Evolutionary conservation across 257 asterid genomes (phyloP).

Genomic region (Penstemon davidsonii): DNA sequence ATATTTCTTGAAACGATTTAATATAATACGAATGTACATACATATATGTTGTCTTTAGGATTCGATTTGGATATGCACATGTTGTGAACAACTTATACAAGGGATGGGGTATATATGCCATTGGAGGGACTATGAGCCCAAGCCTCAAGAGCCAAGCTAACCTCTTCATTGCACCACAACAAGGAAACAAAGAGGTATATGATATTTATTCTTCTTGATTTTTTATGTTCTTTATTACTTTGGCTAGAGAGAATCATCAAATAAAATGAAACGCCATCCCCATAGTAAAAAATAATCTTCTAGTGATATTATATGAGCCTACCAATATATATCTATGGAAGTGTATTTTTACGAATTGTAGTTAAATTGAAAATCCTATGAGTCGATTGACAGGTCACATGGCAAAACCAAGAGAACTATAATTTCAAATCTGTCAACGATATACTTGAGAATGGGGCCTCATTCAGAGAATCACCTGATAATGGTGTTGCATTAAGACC

Average conservation of each 20-base stretch:
- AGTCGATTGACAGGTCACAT: slow-evolving; percentile 46
- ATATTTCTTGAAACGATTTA: too few relatives aligned
- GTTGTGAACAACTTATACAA: slow-evolving; percentile 76
- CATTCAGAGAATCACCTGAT: slow-evolving; percentile 38
- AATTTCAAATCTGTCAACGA: slow-evolving; percentile 62
- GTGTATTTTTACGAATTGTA: background rate
- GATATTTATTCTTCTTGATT: background rate
- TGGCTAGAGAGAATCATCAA: background rate
- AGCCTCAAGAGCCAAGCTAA: slow-evolving; percentile 82
- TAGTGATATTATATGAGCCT: too few relatives aligned
- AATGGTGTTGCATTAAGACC: slow-evolving; percentile 46
- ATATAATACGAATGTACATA: too few relatives aligned
- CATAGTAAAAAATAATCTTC: too few relatives aligned
- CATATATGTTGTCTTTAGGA: slow-evolving; percentile 29
- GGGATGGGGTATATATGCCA: slow-evolving; percentile 86
- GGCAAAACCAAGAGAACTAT: slow-evolving; percentile 43
- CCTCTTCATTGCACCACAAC: slow-evolving; percentile 69
- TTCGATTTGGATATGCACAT: slow-evolving; percentile 85
- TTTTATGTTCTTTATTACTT: too few relatives aligned
- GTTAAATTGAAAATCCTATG: background rate
- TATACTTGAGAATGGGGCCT: slow-evolving; percentile 79
- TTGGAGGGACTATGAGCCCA: slow-evolving; percentile 91
- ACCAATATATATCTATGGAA: too few relatives aligned
- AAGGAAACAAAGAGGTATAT: slow-evolving; percentile 66
- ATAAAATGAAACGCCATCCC: background rate